A percentile compares a stretch with the other conserved stretches of the same genome.
Evolutionary conservation across 208 protist genomes (phyloP).

Genomic region (Wallacemonas sp.): DNA sequence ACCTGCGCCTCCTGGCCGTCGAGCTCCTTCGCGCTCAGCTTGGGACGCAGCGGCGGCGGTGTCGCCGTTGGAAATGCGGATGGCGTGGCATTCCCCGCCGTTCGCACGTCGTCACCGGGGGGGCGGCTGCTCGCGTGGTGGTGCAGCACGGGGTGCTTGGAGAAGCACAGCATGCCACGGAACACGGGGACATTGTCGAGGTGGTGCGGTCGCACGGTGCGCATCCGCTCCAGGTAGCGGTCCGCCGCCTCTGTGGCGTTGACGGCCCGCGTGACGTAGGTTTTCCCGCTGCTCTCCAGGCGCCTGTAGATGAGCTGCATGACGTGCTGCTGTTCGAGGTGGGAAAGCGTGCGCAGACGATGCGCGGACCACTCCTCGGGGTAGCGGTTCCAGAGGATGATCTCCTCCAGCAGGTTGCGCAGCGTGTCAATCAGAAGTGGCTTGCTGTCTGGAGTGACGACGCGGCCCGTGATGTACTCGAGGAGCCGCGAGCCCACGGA

Average conservation of each 20-base stretch:
- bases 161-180: conserved; percentile 65
- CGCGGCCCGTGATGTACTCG: not conserved
- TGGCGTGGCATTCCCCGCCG: not conserved
- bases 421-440: conserved; percentile 5
- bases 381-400: conserved; percentile 41
- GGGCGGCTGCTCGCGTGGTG: not conserved
- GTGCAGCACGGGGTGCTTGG: conserved; percentile 29
- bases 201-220: not conserved
- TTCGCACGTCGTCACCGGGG: not conserved
- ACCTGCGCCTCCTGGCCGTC: conserved; percentile 29
- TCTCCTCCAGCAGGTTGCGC: conserved; percentile 45
- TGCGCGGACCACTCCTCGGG: conserved; percentile 44
- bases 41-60: no score
- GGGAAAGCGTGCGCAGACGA: conserved; percentile 20
- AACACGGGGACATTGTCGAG: conserved; percentile 46
- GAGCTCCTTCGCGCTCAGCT: not conserved
- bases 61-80: no score
- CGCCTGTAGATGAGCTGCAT: conserved; percentile 8
- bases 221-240: conserved; percentile 1
- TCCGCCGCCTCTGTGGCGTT: not conserved
- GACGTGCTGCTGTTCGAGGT: not conserved
- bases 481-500: not conserved
- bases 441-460: conserved; percentile 8
- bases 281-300: conserved; percentile 1
- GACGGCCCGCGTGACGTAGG: not conserved